Evolutionary conservation across 2,329 filamentous ascomycete species (phyloP), one percentile per base, ranked within the genome.

Genomic region (Cordyceps militaris): DNA sequence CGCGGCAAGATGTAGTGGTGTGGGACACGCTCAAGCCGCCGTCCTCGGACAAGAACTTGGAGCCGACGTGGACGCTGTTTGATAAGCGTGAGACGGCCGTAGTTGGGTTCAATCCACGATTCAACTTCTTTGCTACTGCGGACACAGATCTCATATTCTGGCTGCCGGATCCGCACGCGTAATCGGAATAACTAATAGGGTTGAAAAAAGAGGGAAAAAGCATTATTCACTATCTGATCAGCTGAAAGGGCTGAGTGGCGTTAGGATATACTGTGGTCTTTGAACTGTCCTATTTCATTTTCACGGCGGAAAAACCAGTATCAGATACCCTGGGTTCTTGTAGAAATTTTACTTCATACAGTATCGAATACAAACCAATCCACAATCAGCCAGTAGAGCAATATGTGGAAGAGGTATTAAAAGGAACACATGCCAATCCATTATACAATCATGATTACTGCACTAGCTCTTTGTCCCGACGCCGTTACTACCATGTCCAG

Each of bases 81-180:
- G 85, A 87, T 63, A 82, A 81, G 74, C 84, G 78, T 69, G 85
- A 83, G 73, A 84, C 84, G 4, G 88, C 88, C 1, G 81, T 96
- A 13, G 79, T 96, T 43, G 89, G 88, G 23, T 94, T 91, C 70
- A 97, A 97, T 69, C 94, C 92, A 26, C 82, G 92, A 51, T 94
- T 88, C 72, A 97, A 97, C 71, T 86, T 97, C 76, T 81, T 97
- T 63, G 92, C 91, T 9, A 94, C 87, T 46, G 94, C 91, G 3
- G 92, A 97, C 65, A 87, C 87, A 67, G 91, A 97, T 56, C 76
- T 91, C 60, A 73, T 89, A 21, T 89, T 92, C 65, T 92, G 88
- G 88, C 71, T 89, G 36, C 88, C 88, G 1, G 87, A 91, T 68
- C 81, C 84, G 44, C 77, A 82, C 64, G 73, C 74, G 8, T 83